Base-by-base conservation (phyloP, 805 yeast genomes). In the Saccharomycopsis guyanensis region DNA sequence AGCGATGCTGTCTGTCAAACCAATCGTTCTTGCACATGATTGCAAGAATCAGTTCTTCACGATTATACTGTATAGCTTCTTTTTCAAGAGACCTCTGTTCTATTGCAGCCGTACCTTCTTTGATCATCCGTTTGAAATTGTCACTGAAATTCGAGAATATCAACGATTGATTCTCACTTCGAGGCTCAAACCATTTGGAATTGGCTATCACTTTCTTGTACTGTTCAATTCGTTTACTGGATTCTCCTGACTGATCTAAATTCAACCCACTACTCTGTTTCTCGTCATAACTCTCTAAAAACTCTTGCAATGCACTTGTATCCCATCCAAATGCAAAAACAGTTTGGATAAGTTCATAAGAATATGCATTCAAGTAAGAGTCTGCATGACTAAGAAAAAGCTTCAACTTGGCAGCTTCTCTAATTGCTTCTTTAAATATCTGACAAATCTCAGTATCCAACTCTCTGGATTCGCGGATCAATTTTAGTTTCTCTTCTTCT, bases 1-100 rank as follows among this genome's bases (percentile, higher is more conserved):
- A 27, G 25, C 25, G 34, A 22, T 35, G 24, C 18, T 43, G 29
- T 19, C 43, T 37, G 16, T 47, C 51, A 39, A 43, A 47, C 6
- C 31, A 6, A 3, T 43, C 44, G 33, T 47, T 47, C 43, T 47
- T 42, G 15, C 29, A 18, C 40, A 47, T 43, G 12, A 47, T 44
- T 8, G 37, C 22, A 8, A 47, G 29, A 16, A 39, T 37, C n/a
- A 38, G 16, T 25, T 43, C 43, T n/a, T 38, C 18, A 15, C 33
- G 32, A 4, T 31, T 40, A 22, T 40, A 40, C n/a, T 40, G 18
- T 3, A 22, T n/a, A 3, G 37, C 7, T 8, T 25, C 19, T 15
- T 33, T 15, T 15, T 15, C 37, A 7, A 33, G 20, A 33, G 37
- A 33, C 20, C 18, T 8, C 37, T 33, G 37, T 12, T 33, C 37